Evolutionary conservation across 1,139 yeast genomes (phyloP).

Genomic region (Lodderomyces theae): DNA sequence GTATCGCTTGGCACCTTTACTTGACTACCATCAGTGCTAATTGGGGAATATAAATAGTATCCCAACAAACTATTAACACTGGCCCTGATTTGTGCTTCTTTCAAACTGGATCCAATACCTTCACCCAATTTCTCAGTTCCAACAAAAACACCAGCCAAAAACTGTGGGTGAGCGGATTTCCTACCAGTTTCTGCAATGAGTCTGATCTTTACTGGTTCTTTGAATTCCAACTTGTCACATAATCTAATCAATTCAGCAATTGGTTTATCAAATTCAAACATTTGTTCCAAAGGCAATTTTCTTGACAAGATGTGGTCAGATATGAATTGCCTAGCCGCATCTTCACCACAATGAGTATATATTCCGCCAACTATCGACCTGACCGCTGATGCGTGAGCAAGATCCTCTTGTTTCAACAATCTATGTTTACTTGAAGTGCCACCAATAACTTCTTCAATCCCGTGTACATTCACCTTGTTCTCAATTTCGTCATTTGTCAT

Average conservation of each 20-base stretch:
- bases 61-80: slow-evolving; percentile 87
- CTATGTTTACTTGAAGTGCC: background rate
- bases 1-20: slow-evolving; percentile 61
- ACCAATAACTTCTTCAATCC: slow-evolving; percentile 36
- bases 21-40: slow-evolving; percentile 40
- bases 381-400: slow-evolving; percentile 56
- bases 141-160: slow-evolving; percentile 85
- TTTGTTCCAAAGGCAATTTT: slow-evolving; percentile 65
- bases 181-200: slow-evolving; percentile 94
- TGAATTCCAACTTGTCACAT: slow-evolving; percentile 74
- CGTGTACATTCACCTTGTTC: slow-evolving; percentile 43
- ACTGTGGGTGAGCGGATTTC: slow-evolving; percentile 77
- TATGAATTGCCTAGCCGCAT: slow-evolving; percentile 61
- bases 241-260: slow-evolving; percentile 78
- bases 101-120: slow-evolving; percentile 89
- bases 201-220: slow-evolving; percentile 70
- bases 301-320: slow-evolving; percentile 72
- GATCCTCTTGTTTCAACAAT: slow-evolving; percentile 26
- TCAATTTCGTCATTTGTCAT: slow-evolving; percentile 27
- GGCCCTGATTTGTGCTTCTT: slow-evolving; percentile 91
- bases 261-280: slow-evolving; percentile 83
- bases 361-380: slow-evolving; percentile 72
- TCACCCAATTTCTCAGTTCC: slow-evolving; percentile 87
- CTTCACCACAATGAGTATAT: slow-evolving; percentile 65
- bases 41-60: slow-evolving; percentile 88